phyloP scores from a whole-genome alignment of 2,329 filamentous ascomycete species.

The Pestalotiopsis sp. region DNA sequence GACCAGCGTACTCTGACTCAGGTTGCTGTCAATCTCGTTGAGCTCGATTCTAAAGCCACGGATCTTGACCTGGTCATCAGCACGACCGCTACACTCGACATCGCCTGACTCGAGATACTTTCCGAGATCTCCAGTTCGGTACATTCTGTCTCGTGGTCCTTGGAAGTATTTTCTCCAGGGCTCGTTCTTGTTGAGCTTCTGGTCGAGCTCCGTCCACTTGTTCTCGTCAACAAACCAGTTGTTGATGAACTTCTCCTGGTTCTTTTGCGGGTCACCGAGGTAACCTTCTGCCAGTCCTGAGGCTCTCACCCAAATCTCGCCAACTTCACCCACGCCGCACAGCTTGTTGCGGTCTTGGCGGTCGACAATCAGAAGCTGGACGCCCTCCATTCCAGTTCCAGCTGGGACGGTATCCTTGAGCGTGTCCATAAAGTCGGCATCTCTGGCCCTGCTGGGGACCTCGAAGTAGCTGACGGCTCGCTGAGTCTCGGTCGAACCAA shows the following conservation, averaged over 20 bases:
- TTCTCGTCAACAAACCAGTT: slow-evolving; percentile 86
- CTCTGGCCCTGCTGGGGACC: slow-evolving; percentile 63
- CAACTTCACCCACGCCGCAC: slow-evolving; percentile 69
- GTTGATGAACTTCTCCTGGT: slow-evolving; percentile 73
- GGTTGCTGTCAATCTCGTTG: slow-evolving; percentile 85
- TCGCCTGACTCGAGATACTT: slow-evolving; percentile 34
- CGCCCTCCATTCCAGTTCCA: slow-evolving; percentile 74
- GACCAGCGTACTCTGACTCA: slow-evolving; percentile 74
- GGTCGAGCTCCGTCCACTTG: slow-evolving; percentile 68
- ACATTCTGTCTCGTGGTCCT: slow-evolving; percentile 83
- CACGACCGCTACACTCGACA: slow-evolving; percentile 63
- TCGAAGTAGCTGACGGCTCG: slow-evolving; percentile 74
- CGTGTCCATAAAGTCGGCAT: slow-evolving; percentile 62
- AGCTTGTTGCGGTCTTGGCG: slow-evolving; percentile 59
- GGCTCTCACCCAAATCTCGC: slow-evolving; percentile 75
- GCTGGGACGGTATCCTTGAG: slow-evolving; percentile 74
- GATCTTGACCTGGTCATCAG: slow-evolving; percentile 92
- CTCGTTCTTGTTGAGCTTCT: slow-evolving; percentile 59
- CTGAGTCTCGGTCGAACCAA: slow-evolving; percentile 87
- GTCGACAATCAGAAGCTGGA: slow-evolving; percentile 74
- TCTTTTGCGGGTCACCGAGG: slow-evolving; percentile 61
- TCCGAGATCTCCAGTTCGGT: slow-evolving; percentile 86
- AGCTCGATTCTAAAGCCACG: slow-evolving; percentile 95
- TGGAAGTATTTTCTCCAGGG: slow-evolving; percentile 80
- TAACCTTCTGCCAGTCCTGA: slow-evolving; percentile 78